These are phyloP conservation scores for Knufia petricola DNA, from an alignment of 2,329 filamentous ascomycete genomes.

Conservation along the genomic window DNA sequence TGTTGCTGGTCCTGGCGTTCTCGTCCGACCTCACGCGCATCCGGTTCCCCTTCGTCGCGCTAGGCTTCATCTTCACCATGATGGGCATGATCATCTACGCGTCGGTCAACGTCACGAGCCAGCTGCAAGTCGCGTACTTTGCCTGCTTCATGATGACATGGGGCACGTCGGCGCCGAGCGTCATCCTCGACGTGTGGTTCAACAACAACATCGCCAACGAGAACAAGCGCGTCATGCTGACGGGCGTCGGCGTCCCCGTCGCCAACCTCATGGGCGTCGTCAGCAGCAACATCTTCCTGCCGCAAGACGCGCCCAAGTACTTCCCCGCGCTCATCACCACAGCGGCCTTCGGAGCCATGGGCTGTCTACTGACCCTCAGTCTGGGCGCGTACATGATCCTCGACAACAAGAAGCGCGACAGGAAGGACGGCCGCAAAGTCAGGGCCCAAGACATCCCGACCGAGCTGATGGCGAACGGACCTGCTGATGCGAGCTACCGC, in stretches of 20 bases:
- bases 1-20: constrained; percentile 26
- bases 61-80: constrained; percentile 33
- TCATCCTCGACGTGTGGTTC: constrained; percentile 61
- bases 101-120: constrained; percentile 51
- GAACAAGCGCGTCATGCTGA: constrained; percentile 59
- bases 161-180: constrained; percentile 65
- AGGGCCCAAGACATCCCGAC: constrained; percentile 50
- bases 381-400: constrained; percentile 55
- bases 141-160: constrained; percentile 76
- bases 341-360: constrained; percentile 53
- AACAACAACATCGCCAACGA: constrained; percentile 78
- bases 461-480: constrained; percentile 46
- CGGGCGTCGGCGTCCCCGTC: constrained; percentile 61
- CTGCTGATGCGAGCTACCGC: constrained; percentile 44
- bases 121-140: constrained; percentile 61
- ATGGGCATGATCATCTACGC: constrained; percentile 71
- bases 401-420: constrained; percentile 55
- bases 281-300: constrained; percentile 56
- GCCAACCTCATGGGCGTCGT: constrained; percentile 71
- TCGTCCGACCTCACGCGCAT: constrained; percentile 2
- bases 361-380: constrained; percentile 45
- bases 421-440: constrained; percentile 45
- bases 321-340: constrained; percentile 56
- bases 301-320: constrained; percentile 56
- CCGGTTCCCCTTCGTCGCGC: constrained; percentile 6